Conservation (phyloP, 2,329 filamentous ascomycete species). For the Aspergillus latus region DNA sequence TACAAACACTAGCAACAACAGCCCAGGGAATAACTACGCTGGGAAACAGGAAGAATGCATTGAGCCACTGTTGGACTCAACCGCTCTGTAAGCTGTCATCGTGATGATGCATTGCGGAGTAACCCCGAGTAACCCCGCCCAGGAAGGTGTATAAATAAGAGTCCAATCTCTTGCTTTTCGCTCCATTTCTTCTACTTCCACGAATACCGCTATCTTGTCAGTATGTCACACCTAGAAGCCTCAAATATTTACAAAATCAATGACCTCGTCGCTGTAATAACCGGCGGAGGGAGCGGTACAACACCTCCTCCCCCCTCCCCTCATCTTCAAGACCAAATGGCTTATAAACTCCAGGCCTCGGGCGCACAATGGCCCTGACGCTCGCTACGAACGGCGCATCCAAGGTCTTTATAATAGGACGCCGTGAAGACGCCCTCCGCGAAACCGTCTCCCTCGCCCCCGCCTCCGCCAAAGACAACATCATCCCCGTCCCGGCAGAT, state of each 20-base stretch:
- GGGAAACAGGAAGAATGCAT: neutral
- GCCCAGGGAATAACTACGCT: neutral
- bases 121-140: neutral
- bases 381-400: constrained; percentile 50
- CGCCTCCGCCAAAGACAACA: constrained; percentile 31
- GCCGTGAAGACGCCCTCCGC: constrained; percentile 47
- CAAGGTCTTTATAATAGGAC: constrained; percentile 56
- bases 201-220: neutral
- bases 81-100: neutral
- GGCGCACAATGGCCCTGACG: constrained; percentile 46
- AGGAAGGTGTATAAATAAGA: neutral
- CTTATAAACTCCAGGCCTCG: constrained; percentile 34
- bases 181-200: neutral
- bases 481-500: constrained; percentile 48
- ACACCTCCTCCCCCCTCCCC: neutral
- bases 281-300: constrained; percentile 54
- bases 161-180: neutral
- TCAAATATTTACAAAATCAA: constrained; percentile 52
- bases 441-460: constrained; percentile 42
- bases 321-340: neutral
- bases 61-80: neutral
- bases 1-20: neutral
- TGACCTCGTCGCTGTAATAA: constrained; percentile 54
- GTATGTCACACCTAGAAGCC: constrained; percentile 34
- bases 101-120: neutral